A percentile compares a stretch with the other conserved stretches of the same genome.
Conservation (phyloP, 768 basidiomycete species). For the Psilocybe cubensis region DNA sequence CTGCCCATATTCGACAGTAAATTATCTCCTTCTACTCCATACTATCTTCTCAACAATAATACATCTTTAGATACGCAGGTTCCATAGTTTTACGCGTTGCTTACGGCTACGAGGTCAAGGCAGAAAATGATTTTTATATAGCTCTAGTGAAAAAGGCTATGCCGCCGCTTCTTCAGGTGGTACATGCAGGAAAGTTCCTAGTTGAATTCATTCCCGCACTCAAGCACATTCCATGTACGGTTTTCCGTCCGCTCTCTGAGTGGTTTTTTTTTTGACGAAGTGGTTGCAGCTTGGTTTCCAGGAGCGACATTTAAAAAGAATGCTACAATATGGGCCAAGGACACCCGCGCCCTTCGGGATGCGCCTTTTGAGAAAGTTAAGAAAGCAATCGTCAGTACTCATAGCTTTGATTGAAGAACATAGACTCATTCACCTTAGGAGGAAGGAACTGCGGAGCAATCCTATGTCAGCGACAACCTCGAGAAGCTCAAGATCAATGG, state of each 20-base stretch:
- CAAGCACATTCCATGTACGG: slow-evolving; percentile 32
- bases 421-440: slow-evolving; percentile 13
- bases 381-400: slow-evolving; percentile 23
- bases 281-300: slow-evolving; percentile 38
- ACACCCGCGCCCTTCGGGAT: slow-evolving; percentile 23
- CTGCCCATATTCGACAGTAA: slow-evolving; percentile 32
- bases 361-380: slow-evolving; percentile 32
- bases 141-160: slow-evolving; percentile 35
- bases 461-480: slow-evolving; percentile 30
- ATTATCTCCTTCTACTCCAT: slow-evolving; percentile 1
- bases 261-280: background rate
- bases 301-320: slow-evolving; percentile 36
- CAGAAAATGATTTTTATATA: slow-evolving; percentile 40
- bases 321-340: slow-evolving; percentile 27
- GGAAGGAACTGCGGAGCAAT: slow-evolving; percentile 25
- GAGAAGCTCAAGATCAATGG: slow-evolving; percentile 21
- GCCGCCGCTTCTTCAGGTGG: slow-evolving; percentile 29
- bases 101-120: slow-evolving; percentile 42
- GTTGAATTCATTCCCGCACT: slow-evolving; percentile 41
- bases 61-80: slow-evolving; percentile 31
- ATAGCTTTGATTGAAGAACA: background rate
- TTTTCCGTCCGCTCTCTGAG: background rate
- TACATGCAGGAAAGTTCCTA: slow-evolving; percentile 40
- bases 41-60: background rate
- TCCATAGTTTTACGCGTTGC: slow-evolving; percentile 39